phyloP scores from a whole-genome alignment of 1,284 basidiomycete species.

The Coriolopsis trogii region DNA sequence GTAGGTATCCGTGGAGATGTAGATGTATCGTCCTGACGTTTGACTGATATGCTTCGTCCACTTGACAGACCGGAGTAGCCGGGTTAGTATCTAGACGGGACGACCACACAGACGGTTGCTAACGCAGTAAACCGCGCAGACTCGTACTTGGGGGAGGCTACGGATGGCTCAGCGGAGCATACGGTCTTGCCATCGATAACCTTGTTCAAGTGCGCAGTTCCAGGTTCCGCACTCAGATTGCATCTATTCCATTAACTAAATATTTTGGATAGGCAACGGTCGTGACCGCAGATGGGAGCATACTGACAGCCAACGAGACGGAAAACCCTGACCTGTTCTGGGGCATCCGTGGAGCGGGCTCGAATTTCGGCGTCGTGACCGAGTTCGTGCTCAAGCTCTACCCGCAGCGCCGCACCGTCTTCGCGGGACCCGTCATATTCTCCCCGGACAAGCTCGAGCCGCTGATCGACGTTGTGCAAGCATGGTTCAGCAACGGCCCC shows the following conservation, averaged over 20 bases:
- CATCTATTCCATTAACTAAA: neutral
- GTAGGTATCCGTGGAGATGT: conserved; percentile 27
- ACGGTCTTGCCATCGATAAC: conserved; percentile 61
- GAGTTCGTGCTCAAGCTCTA: conserved; percentile 41
- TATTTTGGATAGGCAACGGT: conserved; percentile 46
- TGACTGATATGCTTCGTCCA: neutral
- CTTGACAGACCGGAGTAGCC: conserved; percentile 33
- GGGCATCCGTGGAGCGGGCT: conserved; percentile 47
- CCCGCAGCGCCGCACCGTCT: conserved; percentile 37
- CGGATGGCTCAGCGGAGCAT: conserved; percentile 53
- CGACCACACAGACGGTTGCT: neutral
- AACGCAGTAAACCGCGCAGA: conserved; percentile 32
- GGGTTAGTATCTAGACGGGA: conserved; percentile 20
- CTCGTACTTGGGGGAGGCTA: conserved; percentile 61
- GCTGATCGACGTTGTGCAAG: conserved; percentile 12
- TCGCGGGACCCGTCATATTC: conserved; percentile 39
- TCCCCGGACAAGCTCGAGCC: conserved; percentile 21
- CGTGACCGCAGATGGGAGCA: conserved; percentile 53
- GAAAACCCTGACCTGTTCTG: conserved; percentile 44
- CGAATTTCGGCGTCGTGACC: conserved; percentile 48
- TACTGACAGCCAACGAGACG: conserved; percentile 44
- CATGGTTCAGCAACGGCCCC: conserved; percentile 15
- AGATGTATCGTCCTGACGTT: neutral
- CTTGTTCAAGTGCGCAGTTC: conserved; percentile 45
- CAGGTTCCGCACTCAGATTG: no score